phyloP scores from a whole-genome alignment of 83 land plant genomes.

The Isoetes engelmannii region DNA sequence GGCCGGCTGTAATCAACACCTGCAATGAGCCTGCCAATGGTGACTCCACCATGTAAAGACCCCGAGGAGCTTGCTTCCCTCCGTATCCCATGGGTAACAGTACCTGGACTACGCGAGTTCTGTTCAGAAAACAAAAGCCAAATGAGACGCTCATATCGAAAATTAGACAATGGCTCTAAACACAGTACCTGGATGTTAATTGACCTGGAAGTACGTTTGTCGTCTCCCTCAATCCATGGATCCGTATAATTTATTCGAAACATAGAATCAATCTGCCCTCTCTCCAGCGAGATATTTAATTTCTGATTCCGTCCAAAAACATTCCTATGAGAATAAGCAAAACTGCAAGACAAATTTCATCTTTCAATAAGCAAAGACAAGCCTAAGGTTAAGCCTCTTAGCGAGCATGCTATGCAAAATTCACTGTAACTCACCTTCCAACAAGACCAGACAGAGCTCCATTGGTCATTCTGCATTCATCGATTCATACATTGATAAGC shows the following conservation, averaged over 20 bases:
- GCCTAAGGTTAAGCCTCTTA: not conserved
- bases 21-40: conserved; percentile 79
- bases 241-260: conserved; percentile 88
- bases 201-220: conserved; percentile 83
- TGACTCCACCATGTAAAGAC: conserved; percentile 46
- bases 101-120: conserved; percentile 91
- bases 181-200: conserved; percentile 70
- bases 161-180: not conserved
- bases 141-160: not conserved
- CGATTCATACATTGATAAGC: not conserved
- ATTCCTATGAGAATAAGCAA: conserved; percentile 93
- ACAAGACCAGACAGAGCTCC: conserved; percentile 87
- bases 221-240: conserved; percentile 99
- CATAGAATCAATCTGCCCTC: conserved; percentile 92
- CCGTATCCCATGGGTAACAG: conserved; percentile 61
- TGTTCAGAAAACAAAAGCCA: conserved; percentile 11
- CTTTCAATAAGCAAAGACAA: not conserved
- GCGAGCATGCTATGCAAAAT: not conserved
- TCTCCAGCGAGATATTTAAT: conserved; percentile 77
- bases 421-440: conserved; percentile 59
- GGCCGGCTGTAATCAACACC: conserved; percentile 89
- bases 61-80: conserved; percentile 35
- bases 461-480: conserved; percentile 65
- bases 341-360: conserved; percentile 50
- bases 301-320: conserved; percentile 92